phyloP scores from a whole-genome alignment of 495 filamentous ascomycete species.

The Aspergillus baeticus region DNA sequence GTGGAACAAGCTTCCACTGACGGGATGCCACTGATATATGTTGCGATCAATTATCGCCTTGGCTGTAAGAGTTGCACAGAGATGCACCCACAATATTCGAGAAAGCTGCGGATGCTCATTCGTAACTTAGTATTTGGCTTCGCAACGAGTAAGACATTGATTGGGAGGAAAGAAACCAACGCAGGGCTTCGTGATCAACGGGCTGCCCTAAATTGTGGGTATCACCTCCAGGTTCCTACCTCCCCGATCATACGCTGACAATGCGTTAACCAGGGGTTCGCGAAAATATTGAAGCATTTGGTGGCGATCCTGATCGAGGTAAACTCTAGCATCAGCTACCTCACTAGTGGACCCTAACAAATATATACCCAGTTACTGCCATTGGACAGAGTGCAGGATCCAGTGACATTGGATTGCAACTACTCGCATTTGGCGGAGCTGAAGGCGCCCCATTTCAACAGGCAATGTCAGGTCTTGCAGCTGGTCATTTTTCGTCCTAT shows the following conservation, averaged over 20 bases:
- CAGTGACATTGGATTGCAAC: conserved; percentile 39
- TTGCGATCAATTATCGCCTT: conserved; percentile 45
- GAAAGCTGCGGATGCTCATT: neutral
- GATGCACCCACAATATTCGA: too few relatives aligned
- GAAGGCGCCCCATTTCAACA: conserved; percentile 16
- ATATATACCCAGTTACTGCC: conserved; percentile 17
- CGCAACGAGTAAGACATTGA: conserved; percentile 23
- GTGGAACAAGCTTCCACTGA: conserved; percentile 33
- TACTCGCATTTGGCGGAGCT: conserved; percentile 35
- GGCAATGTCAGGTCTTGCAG: conserved; percentile 3
- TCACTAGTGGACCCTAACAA: too few relatives aligned
- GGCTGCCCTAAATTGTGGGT: conserved; percentile 27
- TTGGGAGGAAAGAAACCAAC: conserved; percentile 20
- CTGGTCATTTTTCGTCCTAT: too few relatives aligned
- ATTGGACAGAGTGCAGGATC: conserved; percentile 33
- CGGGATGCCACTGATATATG: conserved; percentile 36
- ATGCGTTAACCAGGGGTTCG: conserved; percentile 22
- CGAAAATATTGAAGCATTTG: conserved; percentile 32
- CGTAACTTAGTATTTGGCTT: conserved; percentile 21
- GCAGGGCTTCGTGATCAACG: conserved; percentile 29
- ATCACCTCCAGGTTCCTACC: too few relatives aligned
- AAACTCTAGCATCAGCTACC: neutral
- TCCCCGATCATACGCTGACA: neutral
- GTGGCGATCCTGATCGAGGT: conserved; percentile 29
- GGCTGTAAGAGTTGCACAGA: conserved; percentile 20